A percentile compares a stretch with the other conserved stretches of the same genome.
phyloP scores from a whole-genome alignment of 208 protist genomes.

The Sergeia podlipaevii region DNA sequence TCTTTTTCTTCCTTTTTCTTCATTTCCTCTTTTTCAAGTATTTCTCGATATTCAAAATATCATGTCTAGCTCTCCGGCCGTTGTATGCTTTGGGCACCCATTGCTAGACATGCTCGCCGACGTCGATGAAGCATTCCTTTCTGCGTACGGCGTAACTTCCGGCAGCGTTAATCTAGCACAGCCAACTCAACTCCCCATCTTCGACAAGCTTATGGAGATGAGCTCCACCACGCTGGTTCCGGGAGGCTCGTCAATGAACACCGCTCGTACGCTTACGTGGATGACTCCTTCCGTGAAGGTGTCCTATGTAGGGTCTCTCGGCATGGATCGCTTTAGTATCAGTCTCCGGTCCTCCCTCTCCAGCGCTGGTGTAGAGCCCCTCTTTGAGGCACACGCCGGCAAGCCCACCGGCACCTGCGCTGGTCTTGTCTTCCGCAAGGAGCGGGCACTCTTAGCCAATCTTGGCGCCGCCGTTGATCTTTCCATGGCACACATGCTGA shows the following conservation, averaged over 20 bases:
- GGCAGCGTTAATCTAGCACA: conserved; percentile 92
- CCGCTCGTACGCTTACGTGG: conserved; percentile 88
- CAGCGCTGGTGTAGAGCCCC: conserved; percentile 60
- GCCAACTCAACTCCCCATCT: conserved; percentile 91
- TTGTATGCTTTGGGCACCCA: conserved; percentile 90
- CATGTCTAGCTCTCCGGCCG: not conserved
- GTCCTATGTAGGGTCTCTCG: conserved; percentile 91
- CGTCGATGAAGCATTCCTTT: conserved; percentile 79
- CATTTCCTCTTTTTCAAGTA: conserved; percentile 1
- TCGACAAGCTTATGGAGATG: conserved; percentile 51
- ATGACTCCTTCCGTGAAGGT: conserved; percentile 29
- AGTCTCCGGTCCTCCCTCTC: conserved; percentile 57
- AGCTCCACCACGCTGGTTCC: conserved; percentile 90
- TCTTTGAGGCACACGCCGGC: conserved; percentile 61
- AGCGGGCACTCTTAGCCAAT: conserved; percentile 93
- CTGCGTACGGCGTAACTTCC: conserved; percentile 68
- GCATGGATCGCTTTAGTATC: conserved; percentile 86
- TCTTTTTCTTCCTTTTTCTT: conserved; percentile 10
- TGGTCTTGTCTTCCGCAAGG: conserved; percentile 89
- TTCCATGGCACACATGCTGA: conserved; percentile 71
- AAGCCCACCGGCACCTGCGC: conserved; percentile 96
- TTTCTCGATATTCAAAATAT: not conserved
- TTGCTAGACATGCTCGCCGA: conserved; percentile 96
- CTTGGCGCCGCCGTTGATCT: conserved; percentile 91
- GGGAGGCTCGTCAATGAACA: conserved; percentile 97